Evolutionary conservation across 495 filamentous ascomycete genomes (phyloP), one percentile per base, ranked within the genome.

Genomic region (Cercophora samala): DNA sequence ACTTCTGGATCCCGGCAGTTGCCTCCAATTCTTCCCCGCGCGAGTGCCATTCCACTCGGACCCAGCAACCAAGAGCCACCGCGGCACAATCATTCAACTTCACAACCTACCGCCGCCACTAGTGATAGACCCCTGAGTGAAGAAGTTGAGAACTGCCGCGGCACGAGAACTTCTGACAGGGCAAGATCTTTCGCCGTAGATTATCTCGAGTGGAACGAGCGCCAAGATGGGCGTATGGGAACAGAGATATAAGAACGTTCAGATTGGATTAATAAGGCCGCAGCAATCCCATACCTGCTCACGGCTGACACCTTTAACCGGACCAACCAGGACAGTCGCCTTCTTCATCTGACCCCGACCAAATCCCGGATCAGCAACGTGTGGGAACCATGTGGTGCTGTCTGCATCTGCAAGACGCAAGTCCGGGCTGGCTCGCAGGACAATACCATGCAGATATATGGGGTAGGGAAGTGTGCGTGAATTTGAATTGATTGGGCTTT

Each of bases 271-370:
- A 19, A 64, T 60, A 64, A 21, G 53, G 46, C 52, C 24, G 37
- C 46, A 25, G 60, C 18, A 19, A 6, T 5, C 26, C 29, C 9
- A 15, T 25, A 17, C 52, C 19, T 53, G n/a, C 18, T 22, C 13
- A 59, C 55, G 26, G 52, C 23, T 63, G 26, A 24, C 60, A 24
- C 2, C 60, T 67, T 67, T 67, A 67, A 21, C 65, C 65, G 65
- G 46, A 26, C 64, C 59, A 67, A 59, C 60, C 52, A 46, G 6
- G n/a, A 13, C 8, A 19, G 19, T 23, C 62, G n/a, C 5, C 22
- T 23, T 3, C n/a, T 56, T 23, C 19, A 56, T 56, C 5, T 23
- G 53, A 56, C 53, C n/a, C 53, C 53, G 6, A 56, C n/a, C 26
- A 21, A 18, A 32, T 23, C 23, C 58, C 13, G 64, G 56, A 64